These are phyloP conservation scores for Thielaviopsis ethacetica DNA, from an alignment of 2,329 filamentous ascomycete genomes.

Conservation along the genomic window DNA sequence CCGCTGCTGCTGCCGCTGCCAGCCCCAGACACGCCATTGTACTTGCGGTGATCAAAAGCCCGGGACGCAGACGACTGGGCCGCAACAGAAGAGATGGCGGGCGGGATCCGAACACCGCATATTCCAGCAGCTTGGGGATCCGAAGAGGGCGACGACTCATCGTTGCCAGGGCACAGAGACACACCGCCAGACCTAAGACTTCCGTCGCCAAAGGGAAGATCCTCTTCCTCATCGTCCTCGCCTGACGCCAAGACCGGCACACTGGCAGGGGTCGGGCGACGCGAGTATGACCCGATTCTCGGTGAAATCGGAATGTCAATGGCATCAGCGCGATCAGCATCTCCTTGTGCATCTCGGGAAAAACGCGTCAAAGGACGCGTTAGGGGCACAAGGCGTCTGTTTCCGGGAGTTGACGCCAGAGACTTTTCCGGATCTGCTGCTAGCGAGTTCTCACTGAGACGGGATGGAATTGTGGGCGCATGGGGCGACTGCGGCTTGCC, in stretches of 20 bases:
- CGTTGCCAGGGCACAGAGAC: background rate
- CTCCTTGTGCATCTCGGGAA: constrained; percentile 22
- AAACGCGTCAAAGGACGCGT: background rate
- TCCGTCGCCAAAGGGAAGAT: constrained; percentile 44
- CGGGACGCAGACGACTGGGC: constrained; percentile 24
- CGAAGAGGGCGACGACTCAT: background rate
- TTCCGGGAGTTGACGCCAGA: background rate
- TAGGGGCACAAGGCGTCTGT: background rate
- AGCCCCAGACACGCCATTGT: constrained; percentile 25
- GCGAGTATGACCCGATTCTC: constrained; percentile 35
- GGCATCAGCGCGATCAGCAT: constrained; percentile 34
- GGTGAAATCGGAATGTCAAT: constrained; percentile 63
- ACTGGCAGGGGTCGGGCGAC: constrained; percentile 54
- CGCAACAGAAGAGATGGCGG: background rate
- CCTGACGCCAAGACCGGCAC: constrained; percentile 44
- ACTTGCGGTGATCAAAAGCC: constrained; percentile 30
- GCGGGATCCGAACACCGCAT: background rate
- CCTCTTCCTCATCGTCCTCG: constrained; percentile 46
- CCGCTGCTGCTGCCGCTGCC: too few species aligned
- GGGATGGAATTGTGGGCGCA: constrained; percentile 81
- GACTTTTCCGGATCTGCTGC: constrained; percentile 1
- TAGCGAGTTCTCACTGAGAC: constrained; percentile 87
- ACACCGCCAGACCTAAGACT: constrained; percentile 41
- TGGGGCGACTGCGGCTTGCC: constrained; percentile 74
- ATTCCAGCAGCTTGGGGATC: constrained; percentile 2